Evolutionary conservation across 345 rosid genomes (phyloP), one percentile per base, ranked within the genome.

Genomic region (Gossypium sturtianum): DNA sequence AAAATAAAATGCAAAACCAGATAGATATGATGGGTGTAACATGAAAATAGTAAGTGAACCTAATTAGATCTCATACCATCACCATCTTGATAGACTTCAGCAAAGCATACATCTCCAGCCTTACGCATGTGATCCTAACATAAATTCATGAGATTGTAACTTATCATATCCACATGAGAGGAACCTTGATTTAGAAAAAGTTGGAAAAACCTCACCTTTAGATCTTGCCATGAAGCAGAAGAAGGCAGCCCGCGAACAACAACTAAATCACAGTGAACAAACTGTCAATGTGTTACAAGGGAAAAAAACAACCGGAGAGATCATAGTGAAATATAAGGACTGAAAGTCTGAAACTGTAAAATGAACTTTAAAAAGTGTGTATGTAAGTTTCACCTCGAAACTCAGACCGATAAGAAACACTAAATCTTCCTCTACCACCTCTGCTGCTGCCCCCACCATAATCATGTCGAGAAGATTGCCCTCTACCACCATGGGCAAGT

Each of bases 21-120:
- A 44, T 38, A 71, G 29, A 11, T 51, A 22, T 4, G 27, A n/a
- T 13, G 43, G 51, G 16, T 10, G 25, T 17, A 52, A 27, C 19
- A 44, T 56, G 74, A 29, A 54, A 54, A 29, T 2, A 56, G 12
- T 7, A 56, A 7, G 34, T 71, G 48, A 53, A 54, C 74, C 34
- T 53, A 58, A 71, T 44, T 63, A 44, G 29, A 48, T 23, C 49
- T 64, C 80, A 68, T 78, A 83, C 86, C 86, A 83, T 83, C 77
- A 71, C 77, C 66, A 56, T 82, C 81, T 63, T 73, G 75, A 48
- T 80, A 71, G 80, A 82, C 82, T 58, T 80, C 85, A 6, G 83
- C 77, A 74, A 82, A 82, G 64, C 85, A 82, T 45, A 82, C 85
- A 74, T 82, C 81, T 3, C 85, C 85, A 52, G 85, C 85, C 56